Evolutionary conservation across 495 filamentous ascomycete genomes (phyloP).

Genomic region (Neurospora terricola): DNA sequence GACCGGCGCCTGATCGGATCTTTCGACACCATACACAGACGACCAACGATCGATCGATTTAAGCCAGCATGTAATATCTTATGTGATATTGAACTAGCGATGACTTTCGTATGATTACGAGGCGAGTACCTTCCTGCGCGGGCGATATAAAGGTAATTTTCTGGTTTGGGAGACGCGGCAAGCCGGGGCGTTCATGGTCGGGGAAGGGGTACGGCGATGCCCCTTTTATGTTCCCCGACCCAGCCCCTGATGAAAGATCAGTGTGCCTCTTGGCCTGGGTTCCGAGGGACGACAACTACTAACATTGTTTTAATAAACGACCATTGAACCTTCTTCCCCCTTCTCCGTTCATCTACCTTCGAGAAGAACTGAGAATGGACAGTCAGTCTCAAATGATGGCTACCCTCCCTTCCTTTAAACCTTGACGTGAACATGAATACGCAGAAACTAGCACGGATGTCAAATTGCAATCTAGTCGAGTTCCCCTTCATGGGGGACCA

Average conservation of each 20-base stretch:
- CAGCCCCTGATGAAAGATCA: not conserved
- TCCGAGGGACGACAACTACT: slow-evolving; percentile 1
- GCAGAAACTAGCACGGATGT: slow-evolving; percentile 78
- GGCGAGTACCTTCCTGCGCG: not conserved
- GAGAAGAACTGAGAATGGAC: not conserved
- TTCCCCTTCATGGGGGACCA: slow-evolving; percentile 20
- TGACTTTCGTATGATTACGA: not conserved
- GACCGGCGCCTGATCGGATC: not conserved
- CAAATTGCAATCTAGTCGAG: slow-evolving; percentile 85
- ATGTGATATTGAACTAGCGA: not conserved
- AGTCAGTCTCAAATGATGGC: not conserved
- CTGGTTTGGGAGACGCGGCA: not conserved
- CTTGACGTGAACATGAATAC: not conserved
- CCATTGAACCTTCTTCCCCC: not conserved
- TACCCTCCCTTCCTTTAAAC: not conserved
- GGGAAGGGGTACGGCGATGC: not conserved
- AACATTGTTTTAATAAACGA: slow-evolving; percentile 5
- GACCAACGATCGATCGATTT: not conserved
- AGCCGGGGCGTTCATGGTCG: not conserved
- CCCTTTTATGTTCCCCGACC: not conserved
- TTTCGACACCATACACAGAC: not conserved
- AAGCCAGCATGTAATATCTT: not conserved
- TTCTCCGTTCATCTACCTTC: not conserved
- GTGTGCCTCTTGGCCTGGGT: not conserved
- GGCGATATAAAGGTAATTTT: not conserved